phyloP scores from a whole-genome alignment of 371 early-diverging fungal genomes.

The Haplosporangium sp. region DNA sequence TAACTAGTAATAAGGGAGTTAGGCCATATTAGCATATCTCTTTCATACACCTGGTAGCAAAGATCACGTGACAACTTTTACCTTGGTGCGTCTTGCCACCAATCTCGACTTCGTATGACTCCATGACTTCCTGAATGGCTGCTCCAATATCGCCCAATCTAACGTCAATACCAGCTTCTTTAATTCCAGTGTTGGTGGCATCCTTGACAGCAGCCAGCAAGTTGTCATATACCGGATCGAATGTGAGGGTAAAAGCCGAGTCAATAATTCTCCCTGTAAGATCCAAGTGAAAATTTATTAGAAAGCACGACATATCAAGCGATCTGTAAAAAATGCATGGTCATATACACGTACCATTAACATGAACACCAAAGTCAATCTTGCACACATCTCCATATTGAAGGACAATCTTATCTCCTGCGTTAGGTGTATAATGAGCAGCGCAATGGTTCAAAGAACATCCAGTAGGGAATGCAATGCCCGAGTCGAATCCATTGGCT shows the following conservation, averaged over 20 bases:
- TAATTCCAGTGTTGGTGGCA: slow-evolving; percentile 98
- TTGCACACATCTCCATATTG: slow-evolving; percentile 97
- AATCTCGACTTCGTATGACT: slow-evolving; percentile 97
- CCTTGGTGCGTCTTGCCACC: slow-evolving; percentile 91
- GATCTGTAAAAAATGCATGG: neutral
- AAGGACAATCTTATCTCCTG: slow-evolving; percentile 95
- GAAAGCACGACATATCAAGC: slow-evolving; percentile 67
- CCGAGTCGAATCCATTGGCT: slow-evolving; percentile 89
- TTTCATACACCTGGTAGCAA: no score
- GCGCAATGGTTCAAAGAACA: slow-evolving; percentile 97
- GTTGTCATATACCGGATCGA: slow-evolving; percentile 92
- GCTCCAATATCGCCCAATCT: slow-evolving; percentile 97
- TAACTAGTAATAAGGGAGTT: slow-evolving; percentile 62
- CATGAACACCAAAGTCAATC: slow-evolving; percentile 99
- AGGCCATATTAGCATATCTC: neutral
- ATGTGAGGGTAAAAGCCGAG: slow-evolving; percentile 97
- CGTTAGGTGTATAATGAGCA: slow-evolving; percentile 99
- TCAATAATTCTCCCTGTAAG: slow-evolving; percentile 91
- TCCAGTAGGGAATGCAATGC: slow-evolving; percentile 99
- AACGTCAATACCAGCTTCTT: slow-evolving; percentile 97
- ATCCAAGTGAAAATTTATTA: neutral
- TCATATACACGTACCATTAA: slow-evolving; percentile 77
- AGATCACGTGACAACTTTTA: neutral
- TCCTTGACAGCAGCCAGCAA: slow-evolving; percentile 95
- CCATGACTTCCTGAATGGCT: slow-evolving; percentile 98